These are phyloP conservation scores for Lichtheimia ramosa DNA, from an alignment of 371 early-diverging fungal species.

Conservation along the genomic window DNA sequence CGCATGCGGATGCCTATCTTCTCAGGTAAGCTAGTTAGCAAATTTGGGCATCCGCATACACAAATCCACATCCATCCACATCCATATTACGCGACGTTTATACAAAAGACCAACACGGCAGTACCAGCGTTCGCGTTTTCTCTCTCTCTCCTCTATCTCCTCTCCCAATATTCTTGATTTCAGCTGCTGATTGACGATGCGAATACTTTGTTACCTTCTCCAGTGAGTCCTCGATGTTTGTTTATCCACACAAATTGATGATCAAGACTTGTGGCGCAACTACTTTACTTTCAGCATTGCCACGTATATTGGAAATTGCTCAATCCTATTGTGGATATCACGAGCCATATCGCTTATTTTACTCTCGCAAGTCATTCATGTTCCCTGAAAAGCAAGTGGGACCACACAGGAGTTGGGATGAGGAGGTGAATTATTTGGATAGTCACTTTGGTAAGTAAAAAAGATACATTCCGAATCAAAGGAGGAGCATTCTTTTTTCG, in stretches of 20 bases:
- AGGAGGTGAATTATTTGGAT: constrained; percentile 81
- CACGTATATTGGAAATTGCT: constrained; percentile 83
- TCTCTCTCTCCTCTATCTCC: no score
- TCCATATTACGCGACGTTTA: background rate
- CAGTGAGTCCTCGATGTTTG: constrained; percentile 95
- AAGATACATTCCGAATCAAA: background rate
- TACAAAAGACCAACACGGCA: background rate
- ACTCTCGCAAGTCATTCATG: constrained; percentile 94
- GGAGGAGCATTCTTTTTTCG: background rate
- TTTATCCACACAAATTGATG: constrained; percentile 90
- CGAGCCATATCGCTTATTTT: constrained; percentile 83
- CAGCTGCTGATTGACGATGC: constrained; percentile 1
- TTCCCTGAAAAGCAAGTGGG: constrained; percentile 89
- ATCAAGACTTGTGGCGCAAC: constrained; percentile 98
- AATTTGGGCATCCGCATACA: background rate
- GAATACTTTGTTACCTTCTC: constrained; percentile 9
- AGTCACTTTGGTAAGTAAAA: constrained; percentile 56
- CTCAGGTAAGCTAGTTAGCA: constrained; percentile 57
- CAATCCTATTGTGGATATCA: constrained; percentile 62
- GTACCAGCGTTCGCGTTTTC: no score
- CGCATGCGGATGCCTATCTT: constrained; percentile 86
- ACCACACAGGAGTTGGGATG: constrained; percentile 88
- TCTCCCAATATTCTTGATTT: no score
- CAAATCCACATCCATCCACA: constrained; percentile 2
- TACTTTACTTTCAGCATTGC: constrained; percentile 83